Base-by-base conservation (phyloP, 2,329 filamentous ascomycete genomes). In the Dryadomyces sulphureus region DNA sequence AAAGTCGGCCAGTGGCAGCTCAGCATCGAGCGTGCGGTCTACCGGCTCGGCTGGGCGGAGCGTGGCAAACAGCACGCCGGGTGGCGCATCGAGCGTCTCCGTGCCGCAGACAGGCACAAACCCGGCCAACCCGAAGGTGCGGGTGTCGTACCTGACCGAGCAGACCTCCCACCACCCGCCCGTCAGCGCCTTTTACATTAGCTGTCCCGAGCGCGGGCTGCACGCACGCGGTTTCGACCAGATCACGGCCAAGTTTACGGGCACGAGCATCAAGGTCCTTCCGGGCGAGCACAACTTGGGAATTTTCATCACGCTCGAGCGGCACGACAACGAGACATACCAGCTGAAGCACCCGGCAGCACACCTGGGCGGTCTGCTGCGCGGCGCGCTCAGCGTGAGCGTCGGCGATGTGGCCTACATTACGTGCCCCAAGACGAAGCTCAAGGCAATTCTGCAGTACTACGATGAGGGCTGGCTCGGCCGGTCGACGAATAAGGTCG, bases 81-180 rank as follows among this genome's bases (percentile, higher is more conserved):
- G 8, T 2, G 45, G 19, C 7, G 45, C 40, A 3, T 68, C 66
- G 21, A 66, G 67, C 41, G 59, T 74, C 38, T 72, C 73, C 17
- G 66, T 78, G 49, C 65, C 68, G 51, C 70, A 70, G 56, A 61
- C 65, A n/a, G 53, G 63, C 40, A 53, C 64, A 12, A 65, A 62
- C 32, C 62, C 66, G 2, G 51, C 59, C 8, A 68, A 69, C 45
- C 64, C 63, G 49, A 73, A 70, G 24, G 74, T 94, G 54, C 84
- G 82, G 54, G 77, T 98, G 55, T 94, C 88, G 9, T 98, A 94
- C 61, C 72, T 98, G 50, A 96, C 92, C 22, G 92, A 98, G 65
- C 92, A 98, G 66, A 98, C 92, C 8, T 95, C 88, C 7, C 92
- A 98, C 58, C 92, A 98, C 64, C 92, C 92, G 30, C 92, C 92